Conservation (phyloP, 1,284 basidiomycete species). For the Takashimella tepidaria region DNA sequence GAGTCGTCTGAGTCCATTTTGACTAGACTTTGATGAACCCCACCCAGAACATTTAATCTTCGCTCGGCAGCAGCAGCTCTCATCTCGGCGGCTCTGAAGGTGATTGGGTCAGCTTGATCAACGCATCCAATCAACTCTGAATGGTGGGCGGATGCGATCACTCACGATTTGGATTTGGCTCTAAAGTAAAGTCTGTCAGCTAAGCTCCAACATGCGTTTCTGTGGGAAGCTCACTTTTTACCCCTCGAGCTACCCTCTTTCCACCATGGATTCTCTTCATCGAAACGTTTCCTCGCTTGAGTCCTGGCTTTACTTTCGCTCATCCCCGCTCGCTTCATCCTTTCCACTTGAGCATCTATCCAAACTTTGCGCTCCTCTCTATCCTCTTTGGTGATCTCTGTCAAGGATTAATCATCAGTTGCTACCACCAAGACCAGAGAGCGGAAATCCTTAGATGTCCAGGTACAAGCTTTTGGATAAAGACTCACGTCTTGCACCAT, state of each 20-base stretch:
- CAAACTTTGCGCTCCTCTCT: conserved; percentile 23
- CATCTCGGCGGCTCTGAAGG: conserved; percentile 31
- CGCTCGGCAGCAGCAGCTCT: conserved; percentile 39
- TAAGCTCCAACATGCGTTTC: too few relatives aligned
- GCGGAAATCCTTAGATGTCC: too few relatives aligned
- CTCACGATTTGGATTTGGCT: conserved; percentile 38
- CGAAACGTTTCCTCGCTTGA: conserved; percentile 28
- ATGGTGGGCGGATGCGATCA: too few relatives aligned
- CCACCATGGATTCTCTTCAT: conserved; percentile 38
- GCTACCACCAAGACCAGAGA: not conserved
- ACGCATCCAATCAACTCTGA: too few relatives aligned
- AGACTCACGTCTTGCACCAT: conserved; percentile 31
- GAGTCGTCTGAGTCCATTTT: not conserved
- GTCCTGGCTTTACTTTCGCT: conserved; percentile 25
- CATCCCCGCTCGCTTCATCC: conserved; percentile 19
- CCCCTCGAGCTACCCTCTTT: conserved; percentile 36
- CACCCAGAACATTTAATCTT: conserved; percentile 23
- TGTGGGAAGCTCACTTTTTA: conserved; percentile 41
- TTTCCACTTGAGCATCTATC: conserved; percentile 20
- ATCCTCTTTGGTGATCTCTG: conserved; percentile 41
- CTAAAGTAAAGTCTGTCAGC: conserved; percentile 12
- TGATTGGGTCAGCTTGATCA: conserved; percentile 2
- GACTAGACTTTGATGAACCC: conserved; percentile 2
- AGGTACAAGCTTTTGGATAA: not conserved
- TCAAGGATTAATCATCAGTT: not conserved